Conservation (phyloP, 2,329 filamentous ascomycete genomes). For the Colletotrichum zoysiae region DNA sequence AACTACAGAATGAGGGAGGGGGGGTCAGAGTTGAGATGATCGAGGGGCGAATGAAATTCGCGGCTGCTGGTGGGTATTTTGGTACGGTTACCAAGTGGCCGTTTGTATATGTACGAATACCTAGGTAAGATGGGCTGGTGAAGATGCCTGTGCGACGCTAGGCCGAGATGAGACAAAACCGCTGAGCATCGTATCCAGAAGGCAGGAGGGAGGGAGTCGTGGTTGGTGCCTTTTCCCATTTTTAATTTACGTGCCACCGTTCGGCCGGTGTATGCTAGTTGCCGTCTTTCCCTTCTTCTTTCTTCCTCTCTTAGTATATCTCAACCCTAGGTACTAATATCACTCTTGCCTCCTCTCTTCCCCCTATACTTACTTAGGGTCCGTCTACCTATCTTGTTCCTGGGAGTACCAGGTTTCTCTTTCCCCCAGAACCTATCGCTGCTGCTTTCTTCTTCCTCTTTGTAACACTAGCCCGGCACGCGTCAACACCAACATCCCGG, state of each 20-base stretch:
- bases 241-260: constrained; percentile 41
- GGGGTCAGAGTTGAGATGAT: constrained; percentile 31
- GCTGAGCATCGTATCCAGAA: constrained; percentile 40
- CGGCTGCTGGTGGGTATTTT: constrained; percentile 6
- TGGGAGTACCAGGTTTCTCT: background rate
- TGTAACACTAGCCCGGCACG: constrained; percentile 28
- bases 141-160: constrained; percentile 40
- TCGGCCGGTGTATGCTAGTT: constrained; percentile 22
- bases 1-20: background rate
- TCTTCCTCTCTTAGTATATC: constrained; percentile 5
- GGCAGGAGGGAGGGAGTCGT: constrained; percentile 33
- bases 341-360: constrained; percentile 16
- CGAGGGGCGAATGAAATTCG: constrained; percentile 15
- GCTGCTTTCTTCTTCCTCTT: constrained; percentile 19
- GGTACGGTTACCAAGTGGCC: background rate
- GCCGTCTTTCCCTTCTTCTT: constrained; percentile 13
- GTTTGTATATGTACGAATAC: background rate
- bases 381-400: constrained; percentile 5
- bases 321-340: background rate
- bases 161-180: constrained; percentile 38
- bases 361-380: background rate
- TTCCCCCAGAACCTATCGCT: background rate
- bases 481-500: constrained; percentile 19
- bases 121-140: constrained; percentile 12
- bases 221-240: constrained; percentile 38